Evolutionary conservation across 352 stramenopile genomes (phyloP).

Genomic region (Phytophthora podocarpi): DNA sequence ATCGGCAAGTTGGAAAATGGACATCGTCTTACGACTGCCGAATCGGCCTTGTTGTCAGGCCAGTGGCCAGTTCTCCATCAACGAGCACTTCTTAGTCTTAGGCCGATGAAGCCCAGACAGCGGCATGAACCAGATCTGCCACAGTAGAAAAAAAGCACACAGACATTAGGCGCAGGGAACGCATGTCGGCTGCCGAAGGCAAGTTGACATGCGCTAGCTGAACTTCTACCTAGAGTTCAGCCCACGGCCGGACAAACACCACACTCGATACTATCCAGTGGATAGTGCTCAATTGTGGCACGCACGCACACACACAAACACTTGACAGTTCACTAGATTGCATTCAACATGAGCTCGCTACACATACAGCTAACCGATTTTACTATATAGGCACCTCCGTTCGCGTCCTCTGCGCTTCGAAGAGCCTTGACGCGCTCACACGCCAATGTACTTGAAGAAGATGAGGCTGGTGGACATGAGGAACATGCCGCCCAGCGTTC

Average conservation of each 20-base stretch:
- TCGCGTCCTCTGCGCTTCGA: slow-evolving; percentile 1
- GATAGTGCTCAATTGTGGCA: too few species aligned
- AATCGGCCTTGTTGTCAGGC: slow-evolving; percentile 1
- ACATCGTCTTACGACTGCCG: slow-evolving; percentile 1
- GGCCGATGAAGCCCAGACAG: too few species aligned
- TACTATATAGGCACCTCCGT: slow-evolving; percentile 17
- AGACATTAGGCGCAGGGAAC: slow-evolving; percentile 1
- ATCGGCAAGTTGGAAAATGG: slow-evolving; percentile 16
- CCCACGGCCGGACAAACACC: too few species aligned
- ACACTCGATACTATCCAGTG: too few species aligned
- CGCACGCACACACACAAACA: too few species aligned
- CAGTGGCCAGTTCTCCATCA: slow-evolving; percentile 20
- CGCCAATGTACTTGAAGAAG: slow-evolving; percentile 83
- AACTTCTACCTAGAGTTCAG: too few species aligned
- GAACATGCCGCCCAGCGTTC: slow-evolving; percentile 83
- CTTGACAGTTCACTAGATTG: slow-evolving; percentile 17
- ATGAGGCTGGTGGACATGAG: slow-evolving; percentile 90
- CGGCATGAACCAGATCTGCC: too few species aligned
- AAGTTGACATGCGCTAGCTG: slow-evolving; percentile 11
- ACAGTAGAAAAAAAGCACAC: too few species aligned
- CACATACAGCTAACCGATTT: slow-evolving; percentile 22
- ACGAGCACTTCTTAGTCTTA: background rate
- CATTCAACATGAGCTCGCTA: slow-evolving; percentile 19
- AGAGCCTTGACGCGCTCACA: slow-evolving; percentile 33
- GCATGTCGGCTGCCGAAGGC: background rate